Conservation (phyloP, 1,284 basidiomycete species). For the Ustilago trichophora region DNA sequence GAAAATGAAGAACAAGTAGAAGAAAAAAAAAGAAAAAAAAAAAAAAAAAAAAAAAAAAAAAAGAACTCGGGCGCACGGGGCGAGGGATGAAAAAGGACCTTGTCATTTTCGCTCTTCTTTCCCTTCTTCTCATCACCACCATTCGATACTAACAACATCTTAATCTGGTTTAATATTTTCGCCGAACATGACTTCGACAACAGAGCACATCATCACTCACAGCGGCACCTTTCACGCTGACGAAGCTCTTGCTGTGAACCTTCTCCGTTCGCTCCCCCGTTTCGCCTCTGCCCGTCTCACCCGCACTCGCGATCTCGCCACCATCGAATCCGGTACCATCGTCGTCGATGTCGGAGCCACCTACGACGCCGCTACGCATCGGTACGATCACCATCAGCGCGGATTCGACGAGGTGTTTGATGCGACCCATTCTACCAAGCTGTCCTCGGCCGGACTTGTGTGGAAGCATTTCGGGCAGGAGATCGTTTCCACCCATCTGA, state of each 20-base stretch:
- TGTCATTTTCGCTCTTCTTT: not conserved
- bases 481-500: slow-evolving; percentile 77
- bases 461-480: slow-evolving; percentile 85
- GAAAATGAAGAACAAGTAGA: slow-evolving; percentile 2
- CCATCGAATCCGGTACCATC: slow-evolving; percentile 86
- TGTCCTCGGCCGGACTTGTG: slow-evolving; percentile 90
- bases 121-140: slow-evolving; percentile 5
- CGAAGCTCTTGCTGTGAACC: slow-evolving; percentile 90
- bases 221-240: slow-evolving; percentile 97
- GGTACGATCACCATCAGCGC: slow-evolving; percentile 96
- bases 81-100: not conserved
- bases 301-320: slow-evolving; percentile 77
- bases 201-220: slow-evolving; percentile 73
- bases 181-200: too few relatives aligned
- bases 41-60: not conserved
- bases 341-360: slow-evolving; percentile 97
- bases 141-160: not conserved
- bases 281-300: slow-evolving; percentile 72
- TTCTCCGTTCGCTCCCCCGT: slow-evolving; percentile 80
- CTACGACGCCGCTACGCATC: slow-evolving; percentile 80
- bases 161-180: too few relatives aligned
- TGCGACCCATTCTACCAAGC: slow-evolving; percentile 79
- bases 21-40: not conserved
- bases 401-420: slow-evolving; percentile 92
- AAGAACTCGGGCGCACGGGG: not conserved